These are phyloP conservation scores for Solanum pimpinellifolium DNA, from an alignment of 257 asterid genomes.

Conservation along the genomic window DNA sequence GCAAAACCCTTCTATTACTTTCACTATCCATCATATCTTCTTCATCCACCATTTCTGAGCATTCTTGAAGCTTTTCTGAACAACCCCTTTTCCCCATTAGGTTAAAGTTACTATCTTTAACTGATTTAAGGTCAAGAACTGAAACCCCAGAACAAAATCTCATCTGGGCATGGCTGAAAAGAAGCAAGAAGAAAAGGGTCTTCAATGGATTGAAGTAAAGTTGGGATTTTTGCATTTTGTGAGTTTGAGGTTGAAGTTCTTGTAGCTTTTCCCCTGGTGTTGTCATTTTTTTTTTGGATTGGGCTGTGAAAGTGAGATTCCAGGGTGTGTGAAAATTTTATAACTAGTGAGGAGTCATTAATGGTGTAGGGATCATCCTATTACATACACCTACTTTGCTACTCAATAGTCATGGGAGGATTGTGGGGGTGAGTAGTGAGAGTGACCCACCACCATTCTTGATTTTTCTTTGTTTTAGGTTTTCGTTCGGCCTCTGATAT, in stretches of 20 bases:
- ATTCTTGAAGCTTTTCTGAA: constrained; percentile 30
- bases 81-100: constrained; percentile 32
- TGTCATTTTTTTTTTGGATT: neutral
- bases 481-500: accelerated
- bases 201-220: neutral
- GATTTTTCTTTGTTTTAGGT: neutral
- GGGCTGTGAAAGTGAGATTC: constrained; percentile 20
- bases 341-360: neutral
- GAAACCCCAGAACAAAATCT: constrained; percentile 25
- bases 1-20: constrained; percentile 45
- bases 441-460: constrained; percentile 25
- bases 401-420: constrained; percentile 2
- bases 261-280: neutral
- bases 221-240: constrained; percentile 32
- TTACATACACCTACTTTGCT: constrained; percentile 8
- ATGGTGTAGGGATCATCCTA: constrained; percentile 10
- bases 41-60: constrained; percentile 22
- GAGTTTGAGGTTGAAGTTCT: neutral
- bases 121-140: constrained; percentile 22
- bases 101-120: constrained; percentile 17
- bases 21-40: constrained; percentile 42
- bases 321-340: constrained; percentile 8
- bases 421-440: constrained; percentile 9
- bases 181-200: constrained; percentile 12
- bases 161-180: constrained; percentile 8